Base-by-base conservation (phyloP, 1,284 basidiomycete species). In the Tilletia caries region DNA sequence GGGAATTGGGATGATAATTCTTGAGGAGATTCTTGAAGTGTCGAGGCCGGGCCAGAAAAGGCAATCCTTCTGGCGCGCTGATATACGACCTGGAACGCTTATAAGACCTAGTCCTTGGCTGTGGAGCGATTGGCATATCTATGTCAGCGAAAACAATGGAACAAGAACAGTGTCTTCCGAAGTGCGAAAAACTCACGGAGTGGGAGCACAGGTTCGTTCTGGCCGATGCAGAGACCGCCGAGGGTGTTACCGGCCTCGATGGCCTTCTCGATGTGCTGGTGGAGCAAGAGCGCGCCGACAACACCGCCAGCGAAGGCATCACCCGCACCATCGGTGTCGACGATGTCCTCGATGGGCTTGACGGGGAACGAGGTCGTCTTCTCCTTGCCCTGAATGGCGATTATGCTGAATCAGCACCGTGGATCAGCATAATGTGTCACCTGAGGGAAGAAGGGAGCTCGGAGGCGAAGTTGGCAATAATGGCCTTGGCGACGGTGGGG, bases 251-350 rank as follows among this genome's bases (percentile, higher is more conserved):
- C 96, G 58, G 89, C 89, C 84, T 91, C 88, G 73, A 98, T 88
- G 68, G 88, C 88, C 83, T 93, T 89, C 52, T 92, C 90, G 65
- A 95, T 82, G 60, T 81, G 85, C 88, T 93, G 97, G 29, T 93
- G 94, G 52, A 88, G 84, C 66, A 93, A 89, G 67, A 90, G 87
- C 0, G 91, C 95, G 66, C 92, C 96, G 66, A 98, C 84, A 87
- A 98, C 95, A 64, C 93, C 96, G 73, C 96, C 96, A n/a, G 94
- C 93, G 79, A 98, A 98, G 66, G 93, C 94, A 84, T 99, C 96
- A 67, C 96, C 96, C n/a, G 96, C 96, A 67, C 93, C 96, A 85
- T 98, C 98, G 70, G 96, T 99, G 85, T 98, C 96, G 71, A 97
- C 90, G 78, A 99, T 83, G 4, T 80, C 71, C 69, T 76, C 70